A percentile compares a stretch with the other conserved stretches of the same genome.
Conservation (phyloP, 148 eudicot species). For the Talinum fruticosum region DNA sequence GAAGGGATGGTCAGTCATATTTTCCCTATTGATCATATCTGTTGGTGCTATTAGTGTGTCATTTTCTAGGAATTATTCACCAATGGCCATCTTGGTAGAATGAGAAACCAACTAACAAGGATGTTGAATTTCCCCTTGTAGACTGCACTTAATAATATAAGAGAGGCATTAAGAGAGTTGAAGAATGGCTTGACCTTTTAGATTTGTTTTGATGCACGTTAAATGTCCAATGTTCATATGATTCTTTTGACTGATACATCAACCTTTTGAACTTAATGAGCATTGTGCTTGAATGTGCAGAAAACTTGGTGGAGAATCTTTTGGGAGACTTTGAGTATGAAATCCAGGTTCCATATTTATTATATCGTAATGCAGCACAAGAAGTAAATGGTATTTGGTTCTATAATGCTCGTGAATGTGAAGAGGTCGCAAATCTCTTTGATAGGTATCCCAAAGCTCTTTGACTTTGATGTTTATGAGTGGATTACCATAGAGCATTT, state of each 20-base stretch:
- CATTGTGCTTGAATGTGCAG: conserved; percentile 35
- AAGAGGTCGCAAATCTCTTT: conserved; percentile 93
- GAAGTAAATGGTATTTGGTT: conserved; percentile 99
- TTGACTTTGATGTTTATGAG: background rate
- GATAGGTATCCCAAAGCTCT: conserved; percentile 44
- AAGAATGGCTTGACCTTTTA: background rate
- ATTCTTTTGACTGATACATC: background rate
- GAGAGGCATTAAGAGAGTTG: background rate
- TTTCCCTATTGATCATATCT: background rate
- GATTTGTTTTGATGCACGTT: background rate
- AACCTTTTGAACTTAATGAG: background rate
- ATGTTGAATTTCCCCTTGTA: background rate
- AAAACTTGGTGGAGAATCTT: conserved; percentile 89
- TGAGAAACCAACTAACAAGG: too few relatives aligned
- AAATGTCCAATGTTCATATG: background rate
- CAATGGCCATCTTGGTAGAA: background rate
- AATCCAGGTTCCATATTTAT: conserved; percentile 79
- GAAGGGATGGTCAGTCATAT: background rate
- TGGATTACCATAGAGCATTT: background rate
- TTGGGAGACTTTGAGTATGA: conserved; percentile 96
- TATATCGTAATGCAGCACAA: conserved; percentile 94
- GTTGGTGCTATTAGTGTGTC: background rate
- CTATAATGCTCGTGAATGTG: conserved; percentile 90
- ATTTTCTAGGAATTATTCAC: background rate
- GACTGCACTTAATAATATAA: background rate